Conservation (phyloP, 2,329 filamentous ascomycete species). For the Clarireedia paspali region DNA sequence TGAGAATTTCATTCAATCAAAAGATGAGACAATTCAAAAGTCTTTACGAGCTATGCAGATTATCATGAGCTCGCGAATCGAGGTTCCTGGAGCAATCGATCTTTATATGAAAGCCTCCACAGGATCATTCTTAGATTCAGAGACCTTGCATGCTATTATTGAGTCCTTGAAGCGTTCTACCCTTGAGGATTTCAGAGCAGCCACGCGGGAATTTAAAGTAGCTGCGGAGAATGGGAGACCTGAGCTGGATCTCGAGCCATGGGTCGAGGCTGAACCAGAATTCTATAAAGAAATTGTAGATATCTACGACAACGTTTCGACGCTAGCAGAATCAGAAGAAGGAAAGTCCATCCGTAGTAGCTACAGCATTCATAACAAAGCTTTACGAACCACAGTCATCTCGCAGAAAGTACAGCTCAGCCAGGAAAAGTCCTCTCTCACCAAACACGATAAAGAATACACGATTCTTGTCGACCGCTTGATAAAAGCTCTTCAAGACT, state of each 20-base stretch:
- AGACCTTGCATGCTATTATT: slow-evolving; percentile 39
- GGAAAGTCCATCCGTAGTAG: slow-evolving; percentile 58
- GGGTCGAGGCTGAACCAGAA: slow-evolving; percentile 23
- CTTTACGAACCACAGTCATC: slow-evolving; percentile 68
- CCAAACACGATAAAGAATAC: slow-evolving; percentile 62
- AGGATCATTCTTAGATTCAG: slow-evolving; percentile 43
- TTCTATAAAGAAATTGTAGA: slow-evolving; percentile 16
- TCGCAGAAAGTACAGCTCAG: slow-evolving; percentile 76
- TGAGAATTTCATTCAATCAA: slow-evolving; percentile 25
- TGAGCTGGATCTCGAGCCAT: slow-evolving; percentile 22
- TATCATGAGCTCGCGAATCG: slow-evolving; percentile 27
- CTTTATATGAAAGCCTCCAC: slow-evolving; percentile 56
- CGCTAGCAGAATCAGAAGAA: slow-evolving; percentile 35
- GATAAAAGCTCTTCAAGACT: slow-evolving; percentile 40
- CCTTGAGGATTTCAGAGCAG: slow-evolving; percentile 39
- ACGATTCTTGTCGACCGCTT: slow-evolving; percentile 56
- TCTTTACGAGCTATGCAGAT: slow-evolving; percentile 45
- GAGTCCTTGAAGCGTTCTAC: slow-evolving; percentile 51
- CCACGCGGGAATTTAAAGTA: slow-evolving; percentile 37
- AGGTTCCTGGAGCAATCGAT: slow-evolving; percentile 29
- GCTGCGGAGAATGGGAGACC: slow-evolving; percentile 17
- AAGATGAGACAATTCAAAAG: slow-evolving; percentile 32
- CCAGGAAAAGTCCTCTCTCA: slow-evolving; percentile 63
- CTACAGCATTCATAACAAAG: slow-evolving; percentile 63
- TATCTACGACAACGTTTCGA: slow-evolving; percentile 39